phyloP scores from a whole-genome alignment of 495 filamentous ascomycete genomes.

The Lindgomyces ingoldianus region DNA sequence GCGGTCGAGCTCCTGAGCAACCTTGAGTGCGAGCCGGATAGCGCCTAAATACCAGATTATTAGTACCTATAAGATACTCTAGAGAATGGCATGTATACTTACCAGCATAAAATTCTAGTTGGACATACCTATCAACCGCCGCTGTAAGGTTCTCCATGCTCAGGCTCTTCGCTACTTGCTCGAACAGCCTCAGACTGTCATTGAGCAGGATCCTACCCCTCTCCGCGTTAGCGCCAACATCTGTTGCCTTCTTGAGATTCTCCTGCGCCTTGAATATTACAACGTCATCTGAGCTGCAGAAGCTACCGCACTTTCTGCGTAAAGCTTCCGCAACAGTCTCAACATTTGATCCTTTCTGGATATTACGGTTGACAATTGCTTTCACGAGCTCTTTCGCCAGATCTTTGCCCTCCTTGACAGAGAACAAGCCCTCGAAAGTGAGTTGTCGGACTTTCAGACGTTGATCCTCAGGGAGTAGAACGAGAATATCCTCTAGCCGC shows the following conservation, averaged over 20 bases:
- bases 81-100: too few relatives aligned
- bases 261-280: slow-evolving; percentile 98
- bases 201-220: slow-evolving; percentile 77
- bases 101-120: slow-evolving; percentile 80
- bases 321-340: slow-evolving; percentile 95
- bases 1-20: slow-evolving; percentile 78
- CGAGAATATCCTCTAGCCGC: slow-evolving; percentile 81
- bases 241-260: slow-evolving; percentile 79
- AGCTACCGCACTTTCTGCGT: slow-evolving; percentile 85
- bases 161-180: slow-evolving; percentile 79
- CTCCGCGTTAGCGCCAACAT: slow-evolving; percentile 72
- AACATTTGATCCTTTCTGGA: slow-evolving; percentile 91
- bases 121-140: slow-evolving; percentile 74
- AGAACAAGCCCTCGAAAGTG: slow-evolving; percentile 85
- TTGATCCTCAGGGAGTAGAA: slow-evolving; percentile 68
- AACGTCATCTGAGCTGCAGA: slow-evolving; percentile 95
- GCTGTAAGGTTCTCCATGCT: slow-evolving; percentile 76
- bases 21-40: slow-evolving; percentile 81
- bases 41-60: slow-evolving; percentile 56
- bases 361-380: slow-evolving; percentile 96
- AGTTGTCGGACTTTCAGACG: slow-evolving; percentile 69
- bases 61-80: slow-evolving; percentile 21
- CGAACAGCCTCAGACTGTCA: slow-evolving; percentile 84
- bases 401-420: slow-evolving; percentile 72
- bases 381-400: slow-evolving; percentile 97